Evolutionary conservation across 768 basidiomycete genomes (phyloP).

Genomic region (Lactarius indigo): DNA sequence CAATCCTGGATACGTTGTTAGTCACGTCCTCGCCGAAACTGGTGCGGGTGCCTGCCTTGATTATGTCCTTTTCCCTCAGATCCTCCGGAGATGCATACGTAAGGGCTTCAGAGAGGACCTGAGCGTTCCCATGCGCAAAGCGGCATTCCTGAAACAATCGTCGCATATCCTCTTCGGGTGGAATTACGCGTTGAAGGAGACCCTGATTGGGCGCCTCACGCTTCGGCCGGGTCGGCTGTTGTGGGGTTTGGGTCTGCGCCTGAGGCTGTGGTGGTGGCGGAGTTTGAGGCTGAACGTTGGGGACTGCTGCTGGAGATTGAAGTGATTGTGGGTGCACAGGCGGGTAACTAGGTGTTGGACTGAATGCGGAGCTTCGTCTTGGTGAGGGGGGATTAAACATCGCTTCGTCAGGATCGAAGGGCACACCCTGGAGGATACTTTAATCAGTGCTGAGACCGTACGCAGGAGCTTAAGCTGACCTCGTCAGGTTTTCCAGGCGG

Average conservation of each 20-base stretch:
- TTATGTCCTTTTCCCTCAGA: constrained; percentile 55
- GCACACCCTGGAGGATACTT: constrained; percentile 50
- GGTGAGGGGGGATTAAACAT: constrained; percentile 70
- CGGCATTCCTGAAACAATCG: constrained; percentile 82
- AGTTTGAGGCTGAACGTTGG: constrained; percentile 7
- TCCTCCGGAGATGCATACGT: constrained; percentile 68
- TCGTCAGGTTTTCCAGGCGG: constrained; percentile 77
- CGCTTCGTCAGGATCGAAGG: constrained; percentile 72
- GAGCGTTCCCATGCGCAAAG: constrained; percentile 78
- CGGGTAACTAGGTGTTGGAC: constrained; percentile 15
- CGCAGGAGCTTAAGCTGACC: constrained; percentile 37
- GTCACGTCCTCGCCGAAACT: background rate
- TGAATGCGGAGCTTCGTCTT: constrained; percentile 37
- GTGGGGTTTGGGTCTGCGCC: constrained; percentile 1
- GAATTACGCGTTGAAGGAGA: constrained; percentile 45
- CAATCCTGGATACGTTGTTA: constrained; percentile 62
- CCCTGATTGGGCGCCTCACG: constrained; percentile 30
- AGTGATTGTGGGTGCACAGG: constrained; percentile 16
- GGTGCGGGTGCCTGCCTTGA: constrained; percentile 47
- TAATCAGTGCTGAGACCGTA: background rate
- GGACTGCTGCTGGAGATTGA: background rate
- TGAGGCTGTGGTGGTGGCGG: constrained; percentile 10
- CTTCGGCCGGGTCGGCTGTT: constrained; percentile 21
- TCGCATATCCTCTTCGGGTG: constrained; percentile 80
- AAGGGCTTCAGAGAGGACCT: constrained; percentile 67